phyloP scores from a whole-genome alignment of 2,329 filamentous ascomycete genomes.

The Xylariaceae sp. region DNA sequence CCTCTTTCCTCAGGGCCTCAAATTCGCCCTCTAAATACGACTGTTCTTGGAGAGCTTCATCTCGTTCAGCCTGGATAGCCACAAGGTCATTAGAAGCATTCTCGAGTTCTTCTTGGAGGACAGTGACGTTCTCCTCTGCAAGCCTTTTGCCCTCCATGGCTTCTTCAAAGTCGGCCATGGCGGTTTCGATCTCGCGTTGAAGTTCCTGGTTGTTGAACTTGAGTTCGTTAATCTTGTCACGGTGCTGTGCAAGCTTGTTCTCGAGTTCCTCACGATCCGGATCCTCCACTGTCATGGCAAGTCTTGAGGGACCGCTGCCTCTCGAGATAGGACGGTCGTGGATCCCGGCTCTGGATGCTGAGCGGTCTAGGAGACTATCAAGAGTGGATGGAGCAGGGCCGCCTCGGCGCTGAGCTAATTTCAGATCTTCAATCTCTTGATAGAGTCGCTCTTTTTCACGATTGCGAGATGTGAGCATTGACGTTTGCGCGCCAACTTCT shows the following conservation, averaged over 20 bases:
- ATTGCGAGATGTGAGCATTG: constrained; percentile 94
- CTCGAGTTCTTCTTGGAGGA: constrained; percentile 77
- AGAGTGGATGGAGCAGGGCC: constrained; percentile 62
- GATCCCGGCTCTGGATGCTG: constrained; percentile 72
- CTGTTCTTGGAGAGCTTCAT: constrained; percentile 72
- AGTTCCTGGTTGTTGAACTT: constrained; percentile 89
- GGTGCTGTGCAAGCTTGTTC: constrained; percentile 73
- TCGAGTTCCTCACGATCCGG: constrained; percentile 82
- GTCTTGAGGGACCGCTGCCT: constrained; percentile 62
- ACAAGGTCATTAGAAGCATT: constrained; percentile 75
- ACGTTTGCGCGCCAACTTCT: constrained; percentile 92
- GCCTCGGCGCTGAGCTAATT: constrained; percentile 75
- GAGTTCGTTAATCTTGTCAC: constrained; percentile 80
- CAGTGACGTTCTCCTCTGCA: constrained; percentile 52
- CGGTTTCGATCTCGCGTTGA: constrained; percentile 74
- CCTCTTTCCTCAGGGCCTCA: constrained; percentile 56
- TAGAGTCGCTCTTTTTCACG: constrained; percentile 92
- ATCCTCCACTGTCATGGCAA: constrained; percentile 62
- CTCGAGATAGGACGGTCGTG: constrained; percentile 71
- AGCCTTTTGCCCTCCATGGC: constrained; percentile 61
- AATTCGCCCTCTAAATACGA: constrained; percentile 57
- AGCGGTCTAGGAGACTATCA: constrained; percentile 92
- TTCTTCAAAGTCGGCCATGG: constrained; percentile 73
- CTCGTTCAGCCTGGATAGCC: constrained; percentile 74
- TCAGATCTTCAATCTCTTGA: constrained; percentile 95